Conservation (phyloP, 805 yeast genomes). For the Myxozyma melibiosi region DNA sequence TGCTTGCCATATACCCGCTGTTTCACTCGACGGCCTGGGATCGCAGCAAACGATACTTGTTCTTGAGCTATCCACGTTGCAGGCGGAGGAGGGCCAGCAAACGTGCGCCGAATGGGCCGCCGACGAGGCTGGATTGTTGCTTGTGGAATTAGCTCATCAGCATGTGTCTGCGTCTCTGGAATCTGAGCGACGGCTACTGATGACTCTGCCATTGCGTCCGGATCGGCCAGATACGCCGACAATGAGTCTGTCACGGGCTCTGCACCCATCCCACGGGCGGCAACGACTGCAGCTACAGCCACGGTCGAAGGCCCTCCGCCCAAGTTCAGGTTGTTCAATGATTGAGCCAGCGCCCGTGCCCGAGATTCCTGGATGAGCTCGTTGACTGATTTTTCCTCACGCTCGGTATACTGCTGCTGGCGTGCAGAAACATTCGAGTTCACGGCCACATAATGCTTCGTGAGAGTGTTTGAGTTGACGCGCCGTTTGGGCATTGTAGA, state of each 20-base stretch:
- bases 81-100: conserved; percentile 34
- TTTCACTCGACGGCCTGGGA: conserved; percentile 11
- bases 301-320: conserved; percentile 14
- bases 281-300: conserved; percentile 1
- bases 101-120: conserved; percentile 11
- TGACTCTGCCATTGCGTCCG: conserved; percentile 2
- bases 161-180: not conserved
- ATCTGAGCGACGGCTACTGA: not conserved
- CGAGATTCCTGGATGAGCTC: conserved; percentile 31
- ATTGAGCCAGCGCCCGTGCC: conserved; percentile 12
- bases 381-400: conserved; percentile 17
- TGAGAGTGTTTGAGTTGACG: conserved; percentile 26
- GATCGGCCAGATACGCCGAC: conserved; percentile 21
- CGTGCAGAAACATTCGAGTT: conserved; percentile 10
- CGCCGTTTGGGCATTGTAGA: conserved; percentile 29
- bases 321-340: conserved; percentile 2
- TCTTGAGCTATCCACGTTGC: conserved; percentile 30
- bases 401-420: conserved; percentile 9
- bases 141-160: not conserved
- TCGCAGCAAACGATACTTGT: conserved; percentile 6
- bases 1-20: not conserved
- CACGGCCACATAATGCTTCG: conserved; percentile 32
- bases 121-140: conserved; percentile 3
- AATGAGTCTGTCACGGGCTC: conserved; percentile 7
- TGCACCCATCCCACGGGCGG: not conserved